Base-by-base conservation (phyloP, 306 rosid species). In the Quercus rubra region DNA sequence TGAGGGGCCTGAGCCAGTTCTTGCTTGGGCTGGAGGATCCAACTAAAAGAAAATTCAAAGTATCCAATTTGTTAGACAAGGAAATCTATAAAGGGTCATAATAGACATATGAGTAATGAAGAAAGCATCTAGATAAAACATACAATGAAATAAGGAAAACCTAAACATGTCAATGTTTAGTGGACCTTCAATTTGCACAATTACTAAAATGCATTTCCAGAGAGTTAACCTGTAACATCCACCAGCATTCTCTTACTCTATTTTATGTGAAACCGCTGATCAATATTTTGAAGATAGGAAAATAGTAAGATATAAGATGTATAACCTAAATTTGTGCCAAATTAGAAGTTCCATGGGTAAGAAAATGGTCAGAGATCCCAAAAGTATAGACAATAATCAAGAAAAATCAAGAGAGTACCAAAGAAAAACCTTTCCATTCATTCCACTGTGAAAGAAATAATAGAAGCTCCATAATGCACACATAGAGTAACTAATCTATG, bases 1-100 rank as follows among this genome's bases (percentile, higher is more conserved):
- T 17, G 97, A 91, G 51, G 98, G 86, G 79, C 94, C 97, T 1
- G 97, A 92, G 58, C 97, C 97, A 74, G 89, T 83, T 85, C 90
- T 88, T 82, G 92, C 85, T 21, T 89, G 91, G 28, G 87, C 62
- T 72, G 98, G 98, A 55, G 98, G 90, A 79, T 93, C 97, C 81
- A 93, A 86, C 99, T 95, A 81, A 79, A 73, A 86, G 80, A 17
- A 46, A 68, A 74, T 58, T 38, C 59, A 71, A 83, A 77, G 71
- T 31, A 78, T 55, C 56, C 10, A 64, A 18, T 27, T 80, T 25
- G 67, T 59, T 33, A 82, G 70, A 64, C 12, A 74, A 71, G 33
- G 27, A 68, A 71, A 73, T 46, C 72, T 25, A 54, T 74, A 55
- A 52, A 41, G 64, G 51, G 68, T 73, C 54, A 52, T 41, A 49